A percentile compares a stretch with the other conserved stretches of the same genome.
phyloP scores from a whole-genome alignment of 2,329 filamentous ascomycete species.

The Trichophyton verrucosum region DNA sequence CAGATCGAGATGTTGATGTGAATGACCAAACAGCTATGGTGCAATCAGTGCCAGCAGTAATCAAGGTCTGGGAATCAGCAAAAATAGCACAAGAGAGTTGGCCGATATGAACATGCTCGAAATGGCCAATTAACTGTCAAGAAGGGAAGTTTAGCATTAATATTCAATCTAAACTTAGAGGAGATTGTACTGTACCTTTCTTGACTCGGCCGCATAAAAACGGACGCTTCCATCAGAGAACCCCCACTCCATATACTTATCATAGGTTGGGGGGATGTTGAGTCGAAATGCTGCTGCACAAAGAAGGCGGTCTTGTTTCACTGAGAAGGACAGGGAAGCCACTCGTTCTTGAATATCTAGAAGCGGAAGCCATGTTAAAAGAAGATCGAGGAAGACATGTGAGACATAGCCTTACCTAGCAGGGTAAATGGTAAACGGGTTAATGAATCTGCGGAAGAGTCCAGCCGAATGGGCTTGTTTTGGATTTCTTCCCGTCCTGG shows the following conservation, averaged over 20 bases:
- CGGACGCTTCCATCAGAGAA: constrained; percentile 86
- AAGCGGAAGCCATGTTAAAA: constrained; percentile 9
- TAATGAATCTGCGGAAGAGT: constrained; percentile 63
- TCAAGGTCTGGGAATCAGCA: constrained; percentile 76
- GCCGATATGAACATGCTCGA: constrained; percentile 86
- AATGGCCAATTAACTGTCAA: constrained; percentile 58
- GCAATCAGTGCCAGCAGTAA: constrained; percentile 87
- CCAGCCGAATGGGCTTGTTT: constrained; percentile 56
- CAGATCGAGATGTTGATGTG: constrained; percentile 50
- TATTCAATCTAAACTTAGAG: constrained; percentile 1
- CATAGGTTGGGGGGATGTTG: constrained; percentile 73
- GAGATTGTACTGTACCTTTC: constrained; percentile 43
- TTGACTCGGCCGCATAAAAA: constrained; percentile 75
- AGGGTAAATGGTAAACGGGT: constrained; percentile 68
- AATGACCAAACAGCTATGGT: constrained; percentile 77
- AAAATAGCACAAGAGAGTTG: constrained; percentile 75
- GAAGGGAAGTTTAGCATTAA: background rate
- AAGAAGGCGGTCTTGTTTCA: constrained; percentile 69
- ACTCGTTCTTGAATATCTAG: constrained; percentile 63
- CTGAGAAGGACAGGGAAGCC: constrained; percentile 61
- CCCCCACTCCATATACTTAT: constrained; percentile 92
- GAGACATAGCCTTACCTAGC: constrained; percentile 39
- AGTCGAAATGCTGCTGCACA: constrained; percentile 74
- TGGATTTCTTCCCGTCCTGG: constrained; percentile 58
- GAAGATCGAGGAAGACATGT: background rate